Conservation (phyloP, 352 stramenopile genomes). For the Phytophthora idaei region DNA sequence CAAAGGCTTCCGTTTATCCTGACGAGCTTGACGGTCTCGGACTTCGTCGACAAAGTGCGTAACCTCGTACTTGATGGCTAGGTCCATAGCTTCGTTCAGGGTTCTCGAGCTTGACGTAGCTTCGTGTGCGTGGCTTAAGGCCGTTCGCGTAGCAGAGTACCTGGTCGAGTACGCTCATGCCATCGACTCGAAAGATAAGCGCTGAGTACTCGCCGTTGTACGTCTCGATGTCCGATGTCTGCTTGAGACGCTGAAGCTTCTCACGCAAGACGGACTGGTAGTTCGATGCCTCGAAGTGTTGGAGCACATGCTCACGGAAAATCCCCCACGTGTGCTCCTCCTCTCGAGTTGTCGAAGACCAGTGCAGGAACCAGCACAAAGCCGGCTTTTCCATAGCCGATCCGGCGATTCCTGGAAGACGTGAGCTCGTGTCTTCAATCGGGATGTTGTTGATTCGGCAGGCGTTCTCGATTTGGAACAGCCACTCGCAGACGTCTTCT, state of each 20-base stretch:
- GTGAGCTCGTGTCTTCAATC: too few relatives aligned
- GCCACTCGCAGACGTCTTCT: too few relatives aligned
- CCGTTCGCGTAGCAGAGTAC: conserved; percentile 3
- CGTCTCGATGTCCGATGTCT: conserved; percentile 5
- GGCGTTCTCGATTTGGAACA: too few relatives aligned
- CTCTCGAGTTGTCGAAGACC: conserved; percentile 5
- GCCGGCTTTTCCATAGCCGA: not conserved
- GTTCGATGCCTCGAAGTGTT: conserved; percentile 10
- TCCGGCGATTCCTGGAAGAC: not conserved
- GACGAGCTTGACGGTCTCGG: not conserved
- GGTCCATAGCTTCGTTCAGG: conserved; percentile 4
- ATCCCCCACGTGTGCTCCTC: not conserved
- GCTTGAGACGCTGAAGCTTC: conserved; percentile 8
- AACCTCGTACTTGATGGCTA: conserved; percentile 10
- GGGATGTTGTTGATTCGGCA: too few relatives aligned
- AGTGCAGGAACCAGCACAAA: conserved; percentile 8
- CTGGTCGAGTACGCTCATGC: conserved; percentile 7
- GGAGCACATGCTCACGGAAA: not conserved
- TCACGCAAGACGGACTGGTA: conserved; percentile 3
- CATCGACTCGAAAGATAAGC: conserved; percentile 2
- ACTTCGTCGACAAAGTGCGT: not conserved
- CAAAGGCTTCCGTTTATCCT: too few relatives aligned
- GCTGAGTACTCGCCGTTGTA: conserved; percentile 1
- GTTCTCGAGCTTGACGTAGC: conserved; percentile 9
- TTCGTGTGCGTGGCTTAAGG: not conserved